Conservation (phyloP, 1,284 basidiomycete genomes). For the Cutaneotrichosporon curvatum region DNA sequence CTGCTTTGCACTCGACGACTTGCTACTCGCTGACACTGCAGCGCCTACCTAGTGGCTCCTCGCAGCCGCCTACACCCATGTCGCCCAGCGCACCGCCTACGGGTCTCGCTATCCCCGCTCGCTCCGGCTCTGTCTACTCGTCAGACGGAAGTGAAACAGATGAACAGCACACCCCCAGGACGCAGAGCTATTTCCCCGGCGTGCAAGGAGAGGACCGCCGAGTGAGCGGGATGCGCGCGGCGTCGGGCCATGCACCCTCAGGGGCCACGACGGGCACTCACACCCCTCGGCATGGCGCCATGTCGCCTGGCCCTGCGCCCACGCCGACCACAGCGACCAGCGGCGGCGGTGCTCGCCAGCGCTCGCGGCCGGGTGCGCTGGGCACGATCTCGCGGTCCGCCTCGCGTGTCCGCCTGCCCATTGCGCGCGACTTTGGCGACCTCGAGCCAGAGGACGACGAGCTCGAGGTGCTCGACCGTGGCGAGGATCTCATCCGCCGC, state of each 20-base stretch:
- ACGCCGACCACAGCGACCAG: neutral
- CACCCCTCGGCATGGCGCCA: too few species aligned
- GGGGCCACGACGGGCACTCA: too few species aligned
- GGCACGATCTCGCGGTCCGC: slow-evolving; percentile 12
- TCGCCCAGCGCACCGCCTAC: slow-evolving; percentile 1
- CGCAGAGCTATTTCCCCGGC: slow-evolving; percentile 7
- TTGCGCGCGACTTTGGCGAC: neutral
- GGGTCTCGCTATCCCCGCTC: slow-evolving; percentile 2
- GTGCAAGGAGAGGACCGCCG: slow-evolving; percentile 2
- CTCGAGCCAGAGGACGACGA: slow-evolving; percentile 47
- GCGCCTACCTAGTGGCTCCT: neutral
- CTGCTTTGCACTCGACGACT: neutral
- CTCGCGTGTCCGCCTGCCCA: slow-evolving; percentile 11
- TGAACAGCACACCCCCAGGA: slow-evolving; percentile 10
- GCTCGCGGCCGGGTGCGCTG: too few species aligned
- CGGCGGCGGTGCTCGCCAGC: too few species aligned
- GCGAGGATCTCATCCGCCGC: slow-evolving; percentile 52
- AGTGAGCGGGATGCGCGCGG: slow-evolving; percentile 5
- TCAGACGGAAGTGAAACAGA: slow-evolving; percentile 1
- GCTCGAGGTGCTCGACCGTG: slow-evolving; percentile 49
- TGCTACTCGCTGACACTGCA: too few species aligned
- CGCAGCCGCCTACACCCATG: slow-evolving; percentile 1
- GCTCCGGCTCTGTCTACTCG: neutral
- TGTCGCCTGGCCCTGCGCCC: neutral
- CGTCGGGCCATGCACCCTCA: too few species aligned